Conservation (phyloP, 2,329 filamentous ascomycete genomes). For the Penicillium sp. region DNA sequence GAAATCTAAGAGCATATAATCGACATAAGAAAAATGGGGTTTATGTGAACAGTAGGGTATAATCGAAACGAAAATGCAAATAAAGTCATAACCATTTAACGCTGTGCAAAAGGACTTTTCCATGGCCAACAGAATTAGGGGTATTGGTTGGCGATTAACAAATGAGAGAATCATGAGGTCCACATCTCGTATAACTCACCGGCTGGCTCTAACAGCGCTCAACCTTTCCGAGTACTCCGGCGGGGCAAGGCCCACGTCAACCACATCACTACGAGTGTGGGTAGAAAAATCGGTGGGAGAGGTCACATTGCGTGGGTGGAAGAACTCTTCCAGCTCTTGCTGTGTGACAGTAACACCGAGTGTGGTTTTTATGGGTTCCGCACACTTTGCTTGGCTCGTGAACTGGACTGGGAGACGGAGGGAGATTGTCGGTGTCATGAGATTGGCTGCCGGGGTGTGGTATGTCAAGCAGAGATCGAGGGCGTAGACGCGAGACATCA, state of each 20-base stretch:
- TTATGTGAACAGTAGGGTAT: neutral
- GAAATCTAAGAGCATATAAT: neutral
- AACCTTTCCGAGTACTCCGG: conserved; percentile 17
- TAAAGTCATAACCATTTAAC: neutral
- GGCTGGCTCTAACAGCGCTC: neutral
- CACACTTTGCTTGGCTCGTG: conserved; percentile 19
- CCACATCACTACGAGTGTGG: neutral
- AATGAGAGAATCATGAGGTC: neutral
- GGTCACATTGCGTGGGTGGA: conserved; percentile 25
- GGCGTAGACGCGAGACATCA: conserved; percentile 61
- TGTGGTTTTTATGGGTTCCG: conserved; percentile 5
- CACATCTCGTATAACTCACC: neutral
- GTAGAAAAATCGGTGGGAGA: conserved; percentile 5
- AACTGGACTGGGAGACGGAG: conserved; percentile 46
- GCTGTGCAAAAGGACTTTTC: neutral
- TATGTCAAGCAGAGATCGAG: conserved; percentile 59
- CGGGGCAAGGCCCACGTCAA: conserved; percentile 13
- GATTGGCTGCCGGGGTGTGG: conserved; percentile 46
- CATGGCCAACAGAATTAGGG: neutral
- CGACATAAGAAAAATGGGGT: neutral
- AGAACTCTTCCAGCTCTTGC: conserved; percentile 29
- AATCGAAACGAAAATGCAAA: neutral
- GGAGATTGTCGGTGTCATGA: conserved; percentile 38
- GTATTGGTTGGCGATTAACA: conserved; percentile 1
- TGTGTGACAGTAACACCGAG: conserved; percentile 20